Evolutionary conservation across 1,284 basidiomycete genomes (phyloP), one percentile per base, ranked within the genome.

Genomic region (Tetrapyrgos nigripes): DNA sequence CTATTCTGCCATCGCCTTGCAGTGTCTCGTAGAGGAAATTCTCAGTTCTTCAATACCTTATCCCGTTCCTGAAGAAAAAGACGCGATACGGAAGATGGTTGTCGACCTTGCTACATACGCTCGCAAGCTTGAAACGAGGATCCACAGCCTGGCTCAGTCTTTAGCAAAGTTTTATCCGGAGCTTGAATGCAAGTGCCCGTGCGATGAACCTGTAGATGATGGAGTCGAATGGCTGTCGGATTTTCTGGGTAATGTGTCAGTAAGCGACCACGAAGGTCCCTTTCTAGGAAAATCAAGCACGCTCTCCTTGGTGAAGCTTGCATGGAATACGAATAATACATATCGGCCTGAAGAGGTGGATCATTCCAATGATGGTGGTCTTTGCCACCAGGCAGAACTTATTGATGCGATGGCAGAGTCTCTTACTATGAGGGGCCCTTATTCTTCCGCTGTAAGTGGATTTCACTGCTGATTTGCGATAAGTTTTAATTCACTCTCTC

Each of bases 21-120:
- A 54, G 46, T 29, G 23, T 28, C 53, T 54, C 10, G 62, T 66
- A 24, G 55, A 55, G 5, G 61, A 58, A n/a, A 66, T 66, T 23
- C 49, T 66, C n/a, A 61, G 61, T 17, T 53, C 55, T 55, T 58
- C 60, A 14, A 50, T 48, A 4, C 55, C 61, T 0, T 66, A 61
- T 53, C 26, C 54, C 43, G 47, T 60, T 4, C 64, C 64, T 8
- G 37, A 60, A 44, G 62, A 62, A 9, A 17, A 57, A 3, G 56
- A 58, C 14, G 29, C 49, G 19, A 28, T 62, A 9, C 31, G 58
- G 45, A 40, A 54, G 8, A 55, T 61, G 13, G 33, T 66, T n/a
- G 52, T 61, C 17, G 57, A 61, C 40, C 51, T 66, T 28, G 61
- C 64, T 2, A 58, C 55, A 24, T 62, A 64, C 44, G 60, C 62